Evolutionary conservation across 2,329 filamentous ascomycete species (phyloP).

Genomic region (Arthroderma uncinatum): DNA sequence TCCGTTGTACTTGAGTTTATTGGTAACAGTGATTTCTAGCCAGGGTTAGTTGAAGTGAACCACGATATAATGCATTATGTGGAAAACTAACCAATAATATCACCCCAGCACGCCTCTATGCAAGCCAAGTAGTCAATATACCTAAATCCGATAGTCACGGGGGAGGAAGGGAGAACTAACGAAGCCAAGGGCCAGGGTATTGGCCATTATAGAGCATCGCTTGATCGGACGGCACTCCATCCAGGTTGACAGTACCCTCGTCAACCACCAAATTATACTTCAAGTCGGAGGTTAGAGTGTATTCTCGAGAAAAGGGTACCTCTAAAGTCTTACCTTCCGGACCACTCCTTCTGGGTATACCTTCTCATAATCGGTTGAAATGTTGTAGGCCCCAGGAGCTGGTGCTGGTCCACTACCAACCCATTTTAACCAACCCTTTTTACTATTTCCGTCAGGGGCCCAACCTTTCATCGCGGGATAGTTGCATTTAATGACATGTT

Average conservation of each 20-base stretch:
- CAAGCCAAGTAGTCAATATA: conserved; percentile 2
- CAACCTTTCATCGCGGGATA: conserved; percentile 12
- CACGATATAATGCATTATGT: neutral
- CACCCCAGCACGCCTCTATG: conserved; percentile 27
- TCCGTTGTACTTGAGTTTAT: conserved; percentile 16
- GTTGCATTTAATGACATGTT: conserved; percentile 8
- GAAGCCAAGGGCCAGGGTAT: conserved; percentile 24
- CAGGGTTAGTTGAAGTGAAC: neutral
- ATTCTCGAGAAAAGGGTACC: neutral
- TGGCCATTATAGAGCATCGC: conserved; percentile 20
- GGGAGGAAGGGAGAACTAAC: neutral
- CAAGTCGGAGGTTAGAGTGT: neutral
- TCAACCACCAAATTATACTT: conserved; percentile 1
- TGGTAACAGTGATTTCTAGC: conserved; percentile 20
- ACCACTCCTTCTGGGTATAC: conserved; percentile 9
- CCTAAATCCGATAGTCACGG: neutral
- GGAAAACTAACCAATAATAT: conserved; percentile 16
- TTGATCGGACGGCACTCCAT: neutral
- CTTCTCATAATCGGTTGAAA: conserved; percentile 11
- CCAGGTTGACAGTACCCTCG: conserved; percentile 1
- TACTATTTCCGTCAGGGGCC: conserved; percentile 6
- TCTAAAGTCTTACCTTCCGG: conserved; percentile 5
- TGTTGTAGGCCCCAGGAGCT: conserved; percentile 6
- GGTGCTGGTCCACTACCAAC: conserved; percentile 5
- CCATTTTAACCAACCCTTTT: conserved; percentile 13